phyloP scores from a whole-genome alignment of 768 basidiomycete species.

The Gyrodon lividus region DNA sequence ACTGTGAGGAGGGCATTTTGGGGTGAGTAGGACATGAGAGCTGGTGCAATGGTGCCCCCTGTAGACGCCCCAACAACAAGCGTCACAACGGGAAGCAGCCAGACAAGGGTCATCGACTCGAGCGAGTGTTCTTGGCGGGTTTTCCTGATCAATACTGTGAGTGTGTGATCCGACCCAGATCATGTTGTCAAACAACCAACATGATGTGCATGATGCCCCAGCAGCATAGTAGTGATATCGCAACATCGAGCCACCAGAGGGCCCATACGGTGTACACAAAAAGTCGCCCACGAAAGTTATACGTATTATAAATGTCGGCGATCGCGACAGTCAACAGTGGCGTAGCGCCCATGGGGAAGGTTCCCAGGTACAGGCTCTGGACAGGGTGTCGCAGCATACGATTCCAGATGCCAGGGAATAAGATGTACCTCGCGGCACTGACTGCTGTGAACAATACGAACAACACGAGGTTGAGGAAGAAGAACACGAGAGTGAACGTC shows the following conservation, averaged over 20 bases:
- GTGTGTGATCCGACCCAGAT: slow-evolving; percentile 15
- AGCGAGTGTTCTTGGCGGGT: slow-evolving; percentile 57
- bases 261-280: slow-evolving; percentile 60
- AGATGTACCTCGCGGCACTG: slow-evolving; percentile 48
- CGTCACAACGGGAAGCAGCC: slow-evolving; percentile 78
- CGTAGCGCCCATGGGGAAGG: slow-evolving; percentile 57
- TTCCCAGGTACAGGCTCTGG: slow-evolving; percentile 49
- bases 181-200: slow-evolving; percentile 41
- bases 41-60: slow-evolving; percentile 56
- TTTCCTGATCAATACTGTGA: slow-evolving; percentile 40
- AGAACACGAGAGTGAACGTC: slow-evolving; percentile 47
- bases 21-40: slow-evolving; percentile 45
- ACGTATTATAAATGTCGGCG: slow-evolving; percentile 42
- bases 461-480: slow-evolving; percentile 56
- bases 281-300: slow-evolving; percentile 46
- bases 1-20: slow-evolving; percentile 54
- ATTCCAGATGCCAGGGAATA: slow-evolving; percentile 51
- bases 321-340: slow-evolving; percentile 57
- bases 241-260: slow-evolving; percentile 68
- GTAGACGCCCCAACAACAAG: slow-evolving; percentile 69
- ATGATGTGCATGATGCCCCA: slow-evolving; percentile 66
- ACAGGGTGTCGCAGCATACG: slow-evolving; percentile 49
- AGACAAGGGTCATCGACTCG: slow-evolving; percentile 55
- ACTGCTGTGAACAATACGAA: slow-evolving; percentile 50
- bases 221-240: slow-evolving; percentile 54